Percentiles rank a stretch among this genome's conserved stretches.
Conservation (phyloP, 306 rosid genomes). For the Morella rubra region DNA sequence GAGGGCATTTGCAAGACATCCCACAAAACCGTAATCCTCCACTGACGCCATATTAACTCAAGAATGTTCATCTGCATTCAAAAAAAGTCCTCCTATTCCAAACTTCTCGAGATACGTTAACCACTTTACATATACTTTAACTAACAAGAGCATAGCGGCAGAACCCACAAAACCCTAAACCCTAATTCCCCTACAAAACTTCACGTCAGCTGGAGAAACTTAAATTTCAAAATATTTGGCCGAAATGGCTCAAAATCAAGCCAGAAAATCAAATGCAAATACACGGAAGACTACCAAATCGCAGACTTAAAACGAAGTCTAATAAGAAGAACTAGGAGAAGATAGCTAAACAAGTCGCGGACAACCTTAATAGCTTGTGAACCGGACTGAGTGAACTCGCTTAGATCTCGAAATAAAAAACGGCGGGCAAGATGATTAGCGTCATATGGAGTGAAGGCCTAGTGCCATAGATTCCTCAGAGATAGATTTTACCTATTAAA, state of each 20-base stretch:
- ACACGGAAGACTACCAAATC: not conserved
- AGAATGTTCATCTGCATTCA: constrained; percentile 27
- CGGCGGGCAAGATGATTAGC: not conserved
- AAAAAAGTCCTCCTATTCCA: not conserved
- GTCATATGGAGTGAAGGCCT: not conserved
- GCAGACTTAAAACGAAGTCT: not conserved
- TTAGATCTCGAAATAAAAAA: constrained; percentile 1
- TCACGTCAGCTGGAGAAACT: not conserved
- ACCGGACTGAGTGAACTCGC: constrained; percentile 10
- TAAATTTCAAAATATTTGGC: not conserved
- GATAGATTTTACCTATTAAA: not conserved
- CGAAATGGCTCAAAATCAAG: not conserved
- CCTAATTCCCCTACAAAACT: constrained; percentile 4
- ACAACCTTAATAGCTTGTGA: constrained; percentile 19
- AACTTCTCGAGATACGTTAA: not conserved
- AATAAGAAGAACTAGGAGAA: not conserved
- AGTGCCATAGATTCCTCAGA: not conserved
- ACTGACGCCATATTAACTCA: not conserved
- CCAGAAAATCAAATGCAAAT: not conserved
- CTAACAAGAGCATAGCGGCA: not conserved
- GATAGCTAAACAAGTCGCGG: not conserved
- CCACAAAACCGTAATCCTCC: constrained; percentile 38
- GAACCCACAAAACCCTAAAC: constrained; percentile 18
- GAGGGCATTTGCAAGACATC: not conserved
- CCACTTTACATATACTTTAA: not conserved